A percentile compares a stretch with the other conserved stretches of the same genome.
Evolutionary conservation across 306 rosid genomes (phyloP).

Genomic region (Begonia fuchsioides): DNA sequence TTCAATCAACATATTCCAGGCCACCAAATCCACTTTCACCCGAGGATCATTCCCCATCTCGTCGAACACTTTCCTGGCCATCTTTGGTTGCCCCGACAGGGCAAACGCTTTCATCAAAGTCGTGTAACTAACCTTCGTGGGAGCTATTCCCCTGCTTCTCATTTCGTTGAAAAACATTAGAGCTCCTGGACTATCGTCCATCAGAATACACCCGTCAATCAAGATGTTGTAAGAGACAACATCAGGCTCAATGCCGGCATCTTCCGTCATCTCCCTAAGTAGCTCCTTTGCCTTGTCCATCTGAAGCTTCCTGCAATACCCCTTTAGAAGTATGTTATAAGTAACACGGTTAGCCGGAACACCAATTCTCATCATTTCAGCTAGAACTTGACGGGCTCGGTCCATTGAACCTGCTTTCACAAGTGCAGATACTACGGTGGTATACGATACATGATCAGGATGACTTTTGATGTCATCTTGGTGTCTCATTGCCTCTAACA

Average conservation of each 20-base stretch:
- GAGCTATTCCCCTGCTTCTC: slow-evolving; percentile 79
- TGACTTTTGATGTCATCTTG: slow-evolving; percentile 60
- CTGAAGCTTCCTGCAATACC: slow-evolving; percentile 72
- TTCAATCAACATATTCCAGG: slow-evolving; percentile 96
- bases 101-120: slow-evolving; percentile 95
- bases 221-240: slow-evolving; percentile 79
- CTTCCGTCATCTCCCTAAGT: slow-evolving; percentile 69
- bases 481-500: slow-evolving; percentile 82
- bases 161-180: slow-evolving; percentile 77
- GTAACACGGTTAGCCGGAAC: slow-evolving; percentile 73
- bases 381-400: slow-evolving; percentile 72
- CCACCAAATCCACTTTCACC: slow-evolving; percentile 64
- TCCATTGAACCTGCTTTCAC: slow-evolving; percentile 76
- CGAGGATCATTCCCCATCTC: slow-evolving; percentile 75
- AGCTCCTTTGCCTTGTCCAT: slow-evolving; percentile 59
- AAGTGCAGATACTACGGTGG: slow-evolving; percentile 81
- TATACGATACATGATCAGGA: slow-evolving; percentile 86
- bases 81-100: slow-evolving; percentile 77
- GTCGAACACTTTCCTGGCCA: slow-evolving; percentile 77
- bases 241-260: slow-evolving; percentile 65
- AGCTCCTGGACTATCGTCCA: slow-evolving; percentile 87
- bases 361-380: slow-evolving; percentile 71
- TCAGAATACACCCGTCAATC: slow-evolving; percentile 79
- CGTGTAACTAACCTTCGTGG: slow-evolving; percentile 90
- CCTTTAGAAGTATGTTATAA: slow-evolving; percentile 77